Conservation (phyloP, 805 yeast species). For the Ogataea zsoltii region DNA sequence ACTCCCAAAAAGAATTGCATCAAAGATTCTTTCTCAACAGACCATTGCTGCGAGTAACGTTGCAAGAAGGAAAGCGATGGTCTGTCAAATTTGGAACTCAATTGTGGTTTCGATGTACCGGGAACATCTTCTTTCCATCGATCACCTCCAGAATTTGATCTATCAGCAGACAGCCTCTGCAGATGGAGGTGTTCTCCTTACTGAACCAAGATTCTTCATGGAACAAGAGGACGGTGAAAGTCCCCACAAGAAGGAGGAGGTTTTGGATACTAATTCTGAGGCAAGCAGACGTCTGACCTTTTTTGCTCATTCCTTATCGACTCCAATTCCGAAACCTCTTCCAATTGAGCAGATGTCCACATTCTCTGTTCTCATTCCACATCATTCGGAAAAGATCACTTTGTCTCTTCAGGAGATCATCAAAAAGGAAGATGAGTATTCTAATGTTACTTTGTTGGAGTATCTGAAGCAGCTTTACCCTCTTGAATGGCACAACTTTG, state of each 20-base stretch:
- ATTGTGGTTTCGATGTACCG: slow-evolving; percentile 80
- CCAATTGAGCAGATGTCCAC: slow-evolving; percentile 73
- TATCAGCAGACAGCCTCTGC: slow-evolving; percentile 49
- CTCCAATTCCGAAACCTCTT: slow-evolving; percentile 76
- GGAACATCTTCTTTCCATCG: slow-evolving; percentile 74
- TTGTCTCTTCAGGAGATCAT: slow-evolving; percentile 77
- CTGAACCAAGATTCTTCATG: slow-evolving; percentile 77
- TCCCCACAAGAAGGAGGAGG: slow-evolving; percentile 45
- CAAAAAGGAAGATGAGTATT: slow-evolving; percentile 65
- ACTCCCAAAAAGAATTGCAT: slow-evolving; percentile 71
- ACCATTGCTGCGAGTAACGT: slow-evolving; percentile 32
- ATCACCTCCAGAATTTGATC: slow-evolving; percentile 65
- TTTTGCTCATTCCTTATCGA: slow-evolving; percentile 86
- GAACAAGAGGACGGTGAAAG: slow-evolving; percentile 72
- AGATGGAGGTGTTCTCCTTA: slow-evolving; percentile 44
- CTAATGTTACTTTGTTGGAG: slow-evolving; percentile 55
- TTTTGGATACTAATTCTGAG: slow-evolving; percentile 65
- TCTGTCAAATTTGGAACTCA: slow-evolving; percentile 81
- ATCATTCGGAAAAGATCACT: slow-evolving; percentile 79
- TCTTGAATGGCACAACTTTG: slow-evolving; percentile 57
- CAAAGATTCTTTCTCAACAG: slow-evolving; percentile 60
- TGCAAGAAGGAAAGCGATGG: slow-evolving; percentile 51
- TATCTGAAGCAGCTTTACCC: slow-evolving; percentile 58
- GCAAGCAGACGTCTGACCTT: slow-evolving; percentile 83
- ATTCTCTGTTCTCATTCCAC: slow-evolving; percentile 84